Evolutionary conservation across 768 basidiomycete genomes (phyloP).

Genomic region (Boletus reticuloceps): DNA sequence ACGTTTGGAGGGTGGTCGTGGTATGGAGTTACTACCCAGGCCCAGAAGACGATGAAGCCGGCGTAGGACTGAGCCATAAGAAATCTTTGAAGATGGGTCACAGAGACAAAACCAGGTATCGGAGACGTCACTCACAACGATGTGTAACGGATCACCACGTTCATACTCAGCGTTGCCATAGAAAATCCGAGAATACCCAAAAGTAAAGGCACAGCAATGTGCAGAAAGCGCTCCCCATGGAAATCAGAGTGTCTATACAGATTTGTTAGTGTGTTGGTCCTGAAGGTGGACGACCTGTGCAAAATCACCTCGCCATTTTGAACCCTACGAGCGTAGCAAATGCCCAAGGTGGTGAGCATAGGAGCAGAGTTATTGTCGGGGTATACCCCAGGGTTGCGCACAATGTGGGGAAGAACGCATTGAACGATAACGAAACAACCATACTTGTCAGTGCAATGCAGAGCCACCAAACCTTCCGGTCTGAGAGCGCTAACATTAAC

Average conservation of each 20-base stretch:
- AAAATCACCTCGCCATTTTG: conserved; percentile 44
- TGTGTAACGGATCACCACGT: conserved; percentile 58
- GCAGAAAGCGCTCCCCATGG: conserved; percentile 66
- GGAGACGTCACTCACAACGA: conserved; percentile 45
- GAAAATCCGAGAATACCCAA: conserved; percentile 68
- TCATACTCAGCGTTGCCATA: conserved; percentile 63
- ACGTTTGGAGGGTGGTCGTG: conserved; percentile 82
- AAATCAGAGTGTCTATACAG: conserved; percentile 64
- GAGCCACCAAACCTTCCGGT: conserved; percentile 87
- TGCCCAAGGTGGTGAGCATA: conserved; percentile 71
- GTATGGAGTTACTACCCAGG: conserved; percentile 60
- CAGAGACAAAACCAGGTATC: background rate
- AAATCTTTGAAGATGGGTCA: conserved; percentile 45
- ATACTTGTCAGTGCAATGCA: conserved; percentile 58
- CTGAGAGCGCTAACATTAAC: conserved; percentile 57
- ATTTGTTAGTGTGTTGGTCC: background rate
- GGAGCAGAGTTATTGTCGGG: conserved; percentile 61
- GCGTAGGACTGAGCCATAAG: conserved; percentile 74
- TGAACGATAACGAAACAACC: conserved; percentile 64
- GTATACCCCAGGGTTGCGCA: conserved; percentile 68
- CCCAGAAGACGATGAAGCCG: conserved; percentile 63
- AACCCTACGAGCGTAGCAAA: conserved; percentile 61
- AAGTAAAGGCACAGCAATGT: conserved; percentile 51
- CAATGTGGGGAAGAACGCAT: conserved; percentile 78
- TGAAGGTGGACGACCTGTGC: background rate